Conservation (phyloP, 2,329 filamentous ascomycete genomes). For the Penicillium sp. region DNA sequence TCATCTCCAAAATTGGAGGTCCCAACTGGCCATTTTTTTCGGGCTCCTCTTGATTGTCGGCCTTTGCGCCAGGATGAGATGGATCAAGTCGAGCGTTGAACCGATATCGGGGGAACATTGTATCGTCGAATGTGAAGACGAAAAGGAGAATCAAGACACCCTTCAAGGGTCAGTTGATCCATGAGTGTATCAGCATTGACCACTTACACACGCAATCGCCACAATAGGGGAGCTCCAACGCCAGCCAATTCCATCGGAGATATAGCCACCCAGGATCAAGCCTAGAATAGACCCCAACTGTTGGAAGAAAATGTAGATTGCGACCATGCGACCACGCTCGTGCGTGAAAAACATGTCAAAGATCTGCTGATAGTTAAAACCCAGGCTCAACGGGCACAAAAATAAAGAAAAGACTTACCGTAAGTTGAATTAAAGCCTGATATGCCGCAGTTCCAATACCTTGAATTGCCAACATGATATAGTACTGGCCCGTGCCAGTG, state of each 20-base stretch:
- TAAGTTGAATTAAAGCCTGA: constrained; percentile 40
- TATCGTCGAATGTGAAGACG: constrained; percentile 37
- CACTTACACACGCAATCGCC: constrained; percentile 30
- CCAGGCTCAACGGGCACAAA: not conserved
- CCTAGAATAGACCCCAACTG: constrained; percentile 41
- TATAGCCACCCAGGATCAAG: constrained; percentile 38
- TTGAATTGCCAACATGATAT: constrained; percentile 29
- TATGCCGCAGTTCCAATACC: constrained; percentile 39
- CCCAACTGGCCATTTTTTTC: constrained; percentile 7
- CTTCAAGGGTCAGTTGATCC: constrained; percentile 2
- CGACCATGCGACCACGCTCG: constrained; percentile 37
- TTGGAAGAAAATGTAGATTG: constrained; percentile 41
- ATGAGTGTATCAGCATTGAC: not conserved
- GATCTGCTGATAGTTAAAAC: constrained; percentile 14
- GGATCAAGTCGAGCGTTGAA: constrained; percentile 14
- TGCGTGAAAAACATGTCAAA: constrained; percentile 44
- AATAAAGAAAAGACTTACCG: constrained; percentile 16
- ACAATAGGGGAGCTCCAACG: constrained; percentile 36
- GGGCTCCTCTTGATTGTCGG: not conserved
- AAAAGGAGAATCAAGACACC: constrained; percentile 26
- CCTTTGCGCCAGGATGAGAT: not conserved
- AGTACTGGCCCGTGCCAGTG: constrained; percentile 29
- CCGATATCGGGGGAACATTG: constrained; percentile 35
- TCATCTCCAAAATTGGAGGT: constrained; percentile 12
- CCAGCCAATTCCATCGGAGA: constrained; percentile 36